phyloP scores from a whole-genome alignment of 345 rosid genomes.

The Salix suchowensis region DNA sequence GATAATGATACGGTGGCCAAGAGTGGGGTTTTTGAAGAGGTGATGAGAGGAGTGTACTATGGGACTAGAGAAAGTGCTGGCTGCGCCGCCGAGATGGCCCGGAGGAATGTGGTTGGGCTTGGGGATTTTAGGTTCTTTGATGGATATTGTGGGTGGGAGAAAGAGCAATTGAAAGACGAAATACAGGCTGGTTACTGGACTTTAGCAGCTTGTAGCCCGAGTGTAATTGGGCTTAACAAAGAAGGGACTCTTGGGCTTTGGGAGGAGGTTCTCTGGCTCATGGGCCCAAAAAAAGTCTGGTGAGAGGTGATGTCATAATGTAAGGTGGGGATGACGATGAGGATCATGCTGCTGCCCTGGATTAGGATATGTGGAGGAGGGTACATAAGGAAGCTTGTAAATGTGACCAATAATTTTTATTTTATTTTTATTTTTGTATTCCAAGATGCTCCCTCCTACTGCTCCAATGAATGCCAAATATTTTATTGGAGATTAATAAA shows the following conservation, averaged over 20 bases:
- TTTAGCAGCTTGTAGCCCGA: slow-evolving; percentile 22
- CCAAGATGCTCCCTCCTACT: background rate
- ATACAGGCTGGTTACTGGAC: slow-evolving; percentile 24
- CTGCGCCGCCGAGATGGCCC: slow-evolving; percentile 27
- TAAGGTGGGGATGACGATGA: background rate
- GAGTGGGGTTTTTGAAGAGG: slow-evolving; percentile 25
- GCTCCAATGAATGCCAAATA: background rate
- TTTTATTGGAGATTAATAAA: background rate
- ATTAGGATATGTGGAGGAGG: background rate
- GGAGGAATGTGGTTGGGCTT: slow-evolving; percentile 24
- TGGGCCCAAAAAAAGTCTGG: slow-evolving; percentile 59
- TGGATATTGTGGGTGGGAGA: slow-evolving; percentile 34
- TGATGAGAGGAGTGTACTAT: slow-evolving; percentile 27
- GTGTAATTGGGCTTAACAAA: slow-evolving; percentile 42
- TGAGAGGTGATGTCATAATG: slow-evolving; percentile 7
- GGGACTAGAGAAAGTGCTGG: slow-evolving; percentile 27
- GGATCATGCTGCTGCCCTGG: background rate
- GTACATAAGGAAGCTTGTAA: background rate
- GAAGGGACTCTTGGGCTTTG: slow-evolving; percentile 52
- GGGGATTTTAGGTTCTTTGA: slow-evolving; percentile 32
- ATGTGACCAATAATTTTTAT: background rate
- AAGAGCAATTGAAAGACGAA: slow-evolving; percentile 25
- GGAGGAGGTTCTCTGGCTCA: slow-evolving; percentile 68
- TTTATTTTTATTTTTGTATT: background rate
- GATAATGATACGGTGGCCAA: slow-evolving; percentile 18